These are phyloP conservation scores for Gyromitra esculenta DNA, from an alignment of 2,329 filamentous ascomycete species.

Conservation along the genomic window DNA sequence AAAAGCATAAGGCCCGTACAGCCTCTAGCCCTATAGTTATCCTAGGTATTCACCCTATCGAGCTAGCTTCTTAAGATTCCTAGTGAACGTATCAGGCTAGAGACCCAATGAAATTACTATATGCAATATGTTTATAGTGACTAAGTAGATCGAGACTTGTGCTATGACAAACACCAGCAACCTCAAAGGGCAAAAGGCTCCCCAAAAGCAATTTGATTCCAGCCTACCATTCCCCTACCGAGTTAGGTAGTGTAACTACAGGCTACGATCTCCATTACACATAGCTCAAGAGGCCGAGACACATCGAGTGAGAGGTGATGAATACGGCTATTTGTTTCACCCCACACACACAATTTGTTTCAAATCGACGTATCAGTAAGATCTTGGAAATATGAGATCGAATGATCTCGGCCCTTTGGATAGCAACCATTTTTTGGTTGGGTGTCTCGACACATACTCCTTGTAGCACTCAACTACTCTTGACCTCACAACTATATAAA, in stretches of 20 bases:
- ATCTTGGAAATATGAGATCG: background rate
- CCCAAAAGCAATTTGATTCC: background rate
- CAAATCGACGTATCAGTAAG: background rate
- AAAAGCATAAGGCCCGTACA: background rate
- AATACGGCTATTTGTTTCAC: background rate
- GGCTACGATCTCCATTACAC: background rate
- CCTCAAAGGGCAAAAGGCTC: background rate
- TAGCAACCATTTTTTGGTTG: background rate
- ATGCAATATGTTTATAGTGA: background rate
- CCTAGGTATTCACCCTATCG: background rate
- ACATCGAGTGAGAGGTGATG: conserved; percentile 15
- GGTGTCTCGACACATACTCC: background rate
- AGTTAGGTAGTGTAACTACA: background rate
- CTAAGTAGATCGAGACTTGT: background rate
- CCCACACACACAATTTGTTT: conserved; percentile 3
- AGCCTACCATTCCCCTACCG: background rate
- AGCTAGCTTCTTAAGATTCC: background rate
- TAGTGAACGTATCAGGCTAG: too few relatives aligned
- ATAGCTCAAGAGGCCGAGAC: background rate
- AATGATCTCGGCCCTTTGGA: background rate
- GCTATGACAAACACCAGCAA: background rate
- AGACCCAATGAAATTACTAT: background rate
- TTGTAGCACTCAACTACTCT: too few relatives aligned
- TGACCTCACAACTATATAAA: background rate
- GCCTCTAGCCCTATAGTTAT: background rate